Conservation (phyloP, 2,329 filamentous ascomycete genomes). For the Mariannaea sp. region DNA sequence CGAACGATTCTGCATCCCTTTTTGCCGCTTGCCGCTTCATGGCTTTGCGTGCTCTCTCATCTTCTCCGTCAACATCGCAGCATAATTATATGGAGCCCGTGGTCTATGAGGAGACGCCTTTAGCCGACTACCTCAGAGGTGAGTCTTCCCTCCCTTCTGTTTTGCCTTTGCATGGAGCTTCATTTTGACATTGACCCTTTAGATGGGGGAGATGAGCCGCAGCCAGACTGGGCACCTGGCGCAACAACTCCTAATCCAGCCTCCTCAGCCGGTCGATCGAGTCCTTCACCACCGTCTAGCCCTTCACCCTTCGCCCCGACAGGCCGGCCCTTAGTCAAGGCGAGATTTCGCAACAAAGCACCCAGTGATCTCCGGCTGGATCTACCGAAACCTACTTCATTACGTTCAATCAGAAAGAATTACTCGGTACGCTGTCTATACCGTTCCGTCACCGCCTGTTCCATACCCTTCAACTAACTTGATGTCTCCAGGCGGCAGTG, state of each 20-base stretch:
- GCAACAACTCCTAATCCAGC: slow-evolving; percentile 43
- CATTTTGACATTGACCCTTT: neutral
- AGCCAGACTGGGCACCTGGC: slow-evolving; percentile 52
- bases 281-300: slow-evolving; percentile 53
- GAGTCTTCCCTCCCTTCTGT: slow-evolving; percentile 27
- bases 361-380: slow-evolving; percentile 51
- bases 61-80: slow-evolving; percentile 37
- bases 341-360: slow-evolving; percentile 57
- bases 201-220: slow-evolving; percentile 56
- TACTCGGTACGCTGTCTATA: slow-evolving; percentile 53
- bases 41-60: slow-evolving; percentile 38
- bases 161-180: neutral
- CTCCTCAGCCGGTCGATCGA: slow-evolving; percentile 42
- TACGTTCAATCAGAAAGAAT: slow-evolving; percentile 53
- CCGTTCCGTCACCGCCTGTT: neutral
- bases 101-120: slow-evolving; percentile 82
- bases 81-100: slow-evolving; percentile 73
- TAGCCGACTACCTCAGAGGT: slow-evolving; percentile 92
- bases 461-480: slow-evolving; percentile 13
- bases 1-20: slow-evolving; percentile 6
- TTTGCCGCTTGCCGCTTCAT: slow-evolving; percentile 34
- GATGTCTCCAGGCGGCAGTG: slow-evolving; percentile 63
- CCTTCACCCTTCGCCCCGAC: slow-evolving; percentile 60
- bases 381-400: slow-evolving; percentile 44
- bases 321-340: slow-evolving; percentile 58